A percentile compares a stretch with the other conserved stretches of the same genome.
Conservation (phyloP, 768 basidiomycete genomes). For the Neoboletus magnificus region DNA sequence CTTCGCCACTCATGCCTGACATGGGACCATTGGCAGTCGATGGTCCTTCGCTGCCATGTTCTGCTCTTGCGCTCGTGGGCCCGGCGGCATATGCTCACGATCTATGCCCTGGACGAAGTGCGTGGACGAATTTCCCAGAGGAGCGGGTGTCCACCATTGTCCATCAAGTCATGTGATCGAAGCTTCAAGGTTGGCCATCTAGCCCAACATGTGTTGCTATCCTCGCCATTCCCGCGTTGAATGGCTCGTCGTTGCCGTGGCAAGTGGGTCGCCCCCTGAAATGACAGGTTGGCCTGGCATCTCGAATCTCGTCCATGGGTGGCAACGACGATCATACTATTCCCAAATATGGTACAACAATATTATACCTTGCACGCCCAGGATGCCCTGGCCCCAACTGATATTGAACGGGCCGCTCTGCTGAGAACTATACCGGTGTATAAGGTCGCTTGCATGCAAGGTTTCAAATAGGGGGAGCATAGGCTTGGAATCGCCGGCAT, state of each 20-base stretch:
- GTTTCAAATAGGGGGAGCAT: neutral
- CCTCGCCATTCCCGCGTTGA: neutral
- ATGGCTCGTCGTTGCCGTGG: neutral
- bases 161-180: constrained; percentile 9
- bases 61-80: neutral
- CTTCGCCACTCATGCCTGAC: constrained; percentile 13
- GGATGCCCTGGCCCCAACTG: too few relatives aligned
- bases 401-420: too few relatives aligned
- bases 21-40: constrained; percentile 13
- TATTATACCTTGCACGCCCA: too few relatives aligned
- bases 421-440: too few relatives aligned
- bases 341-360: neutral
- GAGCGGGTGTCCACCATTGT: neutral
- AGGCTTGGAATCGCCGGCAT: neutral
- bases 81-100: constrained; percentile 6
- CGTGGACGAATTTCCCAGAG: neutral
- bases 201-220: constrained; percentile 3
- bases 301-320: neutral
- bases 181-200: constrained; percentile 1
- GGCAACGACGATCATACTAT: constrained; percentile 16
- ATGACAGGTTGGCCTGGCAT: neutral
- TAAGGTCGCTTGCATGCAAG: too few relatives aligned
- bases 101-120: neutral
- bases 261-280: constrained; percentile 1
- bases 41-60: neutral